A percentile compares a stretch with the other conserved stretches of the same genome.
These are phyloP conservation scores for Cucurbita ficifolia DNA, from an alignment of 306 rosid species.

Conservation along the genomic window DNA sequence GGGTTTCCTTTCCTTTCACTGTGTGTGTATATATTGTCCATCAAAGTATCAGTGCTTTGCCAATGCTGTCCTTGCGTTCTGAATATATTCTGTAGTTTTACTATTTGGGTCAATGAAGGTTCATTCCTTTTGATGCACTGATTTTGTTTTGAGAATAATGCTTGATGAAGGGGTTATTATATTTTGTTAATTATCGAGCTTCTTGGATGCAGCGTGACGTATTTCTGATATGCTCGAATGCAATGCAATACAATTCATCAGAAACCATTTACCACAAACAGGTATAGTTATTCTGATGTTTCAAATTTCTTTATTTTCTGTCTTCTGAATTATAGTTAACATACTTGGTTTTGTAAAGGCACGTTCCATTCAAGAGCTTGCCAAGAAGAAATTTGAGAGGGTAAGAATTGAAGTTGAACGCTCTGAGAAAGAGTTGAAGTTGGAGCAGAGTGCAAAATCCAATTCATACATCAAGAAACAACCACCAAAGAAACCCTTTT, in stretches of 20 bases:
- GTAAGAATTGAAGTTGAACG: constrained; percentile 39
- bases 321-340: constrained; percentile 10
- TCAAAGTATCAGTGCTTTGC: neutral
- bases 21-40: neutral
- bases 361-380: constrained; percentile 81
- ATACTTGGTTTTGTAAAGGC: constrained; percentile 43
- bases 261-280: constrained; percentile 92
- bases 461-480: constrained; percentile 57
- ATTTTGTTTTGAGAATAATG: neutral
- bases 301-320: constrained; percentile 6
- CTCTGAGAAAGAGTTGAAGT: constrained; percentile 57
- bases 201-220: constrained; percentile 69
- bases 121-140: neutral
- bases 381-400: constrained; percentile 73
- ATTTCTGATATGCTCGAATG: constrained; percentile 79
- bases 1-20: neutral
- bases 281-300: constrained; percentile 26
- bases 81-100: neutral
- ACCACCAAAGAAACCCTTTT: constrained; percentile 43
- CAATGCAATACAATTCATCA: constrained; percentile 84
- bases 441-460: constrained; percentile 49
- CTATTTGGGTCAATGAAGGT: neutral
- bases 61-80: neutral
- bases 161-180: constrained; percentile 1
- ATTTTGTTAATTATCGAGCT: constrained; percentile 14